Evolutionary conservation across 2,329 filamentous ascomycete species (phyloP).

Genomic region (Ophiobolus disseminans): DNA sequence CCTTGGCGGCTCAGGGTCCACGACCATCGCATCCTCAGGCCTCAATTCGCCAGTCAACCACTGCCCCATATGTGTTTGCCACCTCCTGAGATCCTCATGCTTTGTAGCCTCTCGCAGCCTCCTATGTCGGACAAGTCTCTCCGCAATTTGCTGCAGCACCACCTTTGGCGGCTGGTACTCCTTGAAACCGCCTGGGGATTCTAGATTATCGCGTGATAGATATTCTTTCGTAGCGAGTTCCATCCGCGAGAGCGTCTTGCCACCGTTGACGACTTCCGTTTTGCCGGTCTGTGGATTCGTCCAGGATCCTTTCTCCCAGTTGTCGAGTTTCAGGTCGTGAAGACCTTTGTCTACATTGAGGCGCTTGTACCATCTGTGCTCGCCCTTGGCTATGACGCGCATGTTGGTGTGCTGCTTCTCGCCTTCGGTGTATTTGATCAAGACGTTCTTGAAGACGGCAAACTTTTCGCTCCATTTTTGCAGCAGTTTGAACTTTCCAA

Average conservation of each 20-base stretch:
- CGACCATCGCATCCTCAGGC: conserved; percentile 33
- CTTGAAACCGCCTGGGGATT: conserved; percentile 47
- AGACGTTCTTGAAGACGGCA: conserved; percentile 57
- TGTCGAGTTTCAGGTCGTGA: conserved; percentile 55
- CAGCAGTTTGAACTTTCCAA: conserved; percentile 51
- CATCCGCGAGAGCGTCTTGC: conserved; percentile 54
- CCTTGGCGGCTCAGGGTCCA: conserved; percentile 1
- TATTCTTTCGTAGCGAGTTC: conserved; percentile 53
- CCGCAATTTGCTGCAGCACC: conserved; percentile 56
- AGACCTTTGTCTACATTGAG: conserved; percentile 56
- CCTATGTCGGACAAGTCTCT: conserved; percentile 56
- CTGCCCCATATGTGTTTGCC: conserved; percentile 50
- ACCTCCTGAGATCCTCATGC: conserved; percentile 39
- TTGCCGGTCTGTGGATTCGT: conserved; percentile 39
- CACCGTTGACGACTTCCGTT: conserved; percentile 48
- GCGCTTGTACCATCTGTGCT: conserved; percentile 60
- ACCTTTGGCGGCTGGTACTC: conserved; percentile 55
- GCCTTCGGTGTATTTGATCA: conserved; percentile 61
- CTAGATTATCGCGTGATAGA: conserved; percentile 42
- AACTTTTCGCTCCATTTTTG: conserved; percentile 57
- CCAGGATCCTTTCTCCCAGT: conserved; percentile 55
- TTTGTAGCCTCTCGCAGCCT: conserved; percentile 52
- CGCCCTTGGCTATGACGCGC: conserved; percentile 55
- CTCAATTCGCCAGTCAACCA: conserved; percentile 45
- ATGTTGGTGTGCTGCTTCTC: conserved; percentile 57